Evolutionary conservation across 495 filamentous ascomycete species (phyloP).

Genomic region (Penicillium silybi): DNA sequence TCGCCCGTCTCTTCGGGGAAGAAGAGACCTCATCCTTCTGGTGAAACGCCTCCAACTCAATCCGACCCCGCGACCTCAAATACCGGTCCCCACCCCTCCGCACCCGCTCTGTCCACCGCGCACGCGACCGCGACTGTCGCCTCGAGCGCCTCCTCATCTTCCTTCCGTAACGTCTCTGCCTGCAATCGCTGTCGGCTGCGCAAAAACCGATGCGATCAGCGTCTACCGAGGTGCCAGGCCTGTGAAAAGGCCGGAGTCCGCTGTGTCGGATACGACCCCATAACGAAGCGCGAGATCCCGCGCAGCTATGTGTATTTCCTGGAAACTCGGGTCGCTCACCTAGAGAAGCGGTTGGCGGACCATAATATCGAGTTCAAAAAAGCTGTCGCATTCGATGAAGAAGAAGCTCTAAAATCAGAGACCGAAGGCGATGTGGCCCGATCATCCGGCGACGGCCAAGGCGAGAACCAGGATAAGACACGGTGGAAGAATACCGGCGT

Average conservation of each 20-base stretch:
- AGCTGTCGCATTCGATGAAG: slow-evolving; percentile 73
- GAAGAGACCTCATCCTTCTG: slow-evolving; percentile 39
- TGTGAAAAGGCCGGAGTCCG: slow-evolving; percentile 87
- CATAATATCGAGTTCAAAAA: slow-evolving; percentile 69
- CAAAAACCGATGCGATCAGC: slow-evolving; percentile 94
- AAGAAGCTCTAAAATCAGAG: slow-evolving; percentile 37
- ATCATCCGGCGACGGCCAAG: slow-evolving; percentile 13
- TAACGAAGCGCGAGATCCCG: slow-evolving; percentile 91
- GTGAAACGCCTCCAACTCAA: slow-evolving; percentile 18
- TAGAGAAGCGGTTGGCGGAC: slow-evolving; percentile 71
- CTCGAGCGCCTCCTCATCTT: slow-evolving; percentile 41
- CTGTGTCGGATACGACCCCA: slow-evolving; percentile 93
- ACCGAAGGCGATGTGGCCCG: slow-evolving; percentile 27
- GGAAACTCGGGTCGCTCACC: slow-evolving; percentile 76
- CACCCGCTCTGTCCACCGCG: slow-evolving; percentile 16
- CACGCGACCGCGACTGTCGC: slow-evolving; percentile 17
- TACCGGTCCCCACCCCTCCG: slow-evolving; percentile 12
- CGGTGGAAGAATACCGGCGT: slow-evolving; percentile 17
- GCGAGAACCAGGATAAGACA: slow-evolving; percentile 17
- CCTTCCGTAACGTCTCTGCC: slow-evolving; percentile 90
- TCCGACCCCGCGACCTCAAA: slow-evolving; percentile 17
- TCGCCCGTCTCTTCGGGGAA: slow-evolving; percentile 37
- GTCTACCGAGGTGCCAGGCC: slow-evolving; percentile 79
- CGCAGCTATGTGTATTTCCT: slow-evolving; percentile 94
- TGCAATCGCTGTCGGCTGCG: slow-evolving; percentile 89